Conservation (phyloP, 1,284 basidiomycete species). For the Schizophyllum commune region DNA sequence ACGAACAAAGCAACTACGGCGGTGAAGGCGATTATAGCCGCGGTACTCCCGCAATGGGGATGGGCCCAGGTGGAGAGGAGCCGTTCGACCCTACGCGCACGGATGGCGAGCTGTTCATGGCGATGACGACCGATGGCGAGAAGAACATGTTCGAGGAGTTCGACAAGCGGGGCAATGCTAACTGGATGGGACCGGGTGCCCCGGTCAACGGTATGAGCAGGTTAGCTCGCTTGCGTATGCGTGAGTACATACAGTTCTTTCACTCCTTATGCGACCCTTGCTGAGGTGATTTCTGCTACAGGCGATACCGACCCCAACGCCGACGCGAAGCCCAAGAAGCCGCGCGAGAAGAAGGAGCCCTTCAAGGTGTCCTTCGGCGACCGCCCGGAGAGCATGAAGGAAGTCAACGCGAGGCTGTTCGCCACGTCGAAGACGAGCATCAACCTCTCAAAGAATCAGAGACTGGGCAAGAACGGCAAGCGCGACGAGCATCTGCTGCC, state of each 20-base stretch:
- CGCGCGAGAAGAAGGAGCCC: slow-evolving; percentile 74
- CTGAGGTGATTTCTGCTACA: neutral
- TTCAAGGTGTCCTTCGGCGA: slow-evolving; percentile 82
- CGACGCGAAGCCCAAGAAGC: slow-evolving; percentile 40
- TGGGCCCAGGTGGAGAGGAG: slow-evolving; percentile 20
- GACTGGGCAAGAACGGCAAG: slow-evolving; percentile 41
- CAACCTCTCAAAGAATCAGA: slow-evolving; percentile 34
- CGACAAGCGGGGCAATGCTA: neutral
- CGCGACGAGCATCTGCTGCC: slow-evolving; percentile 80
- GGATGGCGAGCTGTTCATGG: slow-evolving; percentile 75
- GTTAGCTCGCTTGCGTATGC: slow-evolving; percentile 25
- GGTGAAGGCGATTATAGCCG: slow-evolving; percentile 43
- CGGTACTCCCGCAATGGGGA: slow-evolving; percentile 29
- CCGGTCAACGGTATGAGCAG: too few relatives aligned
- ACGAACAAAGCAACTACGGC: slow-evolving; percentile 16
- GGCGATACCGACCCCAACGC: slow-evolving; percentile 41
- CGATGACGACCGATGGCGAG: slow-evolving; percentile 67
- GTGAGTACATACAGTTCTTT: slow-evolving; percentile 34
- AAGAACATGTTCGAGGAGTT: slow-evolving; percentile 18
- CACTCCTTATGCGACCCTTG: too few relatives aligned
- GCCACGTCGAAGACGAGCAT: slow-evolving; percentile 63
- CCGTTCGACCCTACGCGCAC: slow-evolving; percentile 74
- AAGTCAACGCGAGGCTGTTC: slow-evolving; percentile 76
- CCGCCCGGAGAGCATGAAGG: slow-evolving; percentile 61
- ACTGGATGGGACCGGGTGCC: too few relatives aligned